phyloP scores from a whole-genome alignment of 768 basidiomycete genomes.

The Cystobasidium tubakii region DNA sequence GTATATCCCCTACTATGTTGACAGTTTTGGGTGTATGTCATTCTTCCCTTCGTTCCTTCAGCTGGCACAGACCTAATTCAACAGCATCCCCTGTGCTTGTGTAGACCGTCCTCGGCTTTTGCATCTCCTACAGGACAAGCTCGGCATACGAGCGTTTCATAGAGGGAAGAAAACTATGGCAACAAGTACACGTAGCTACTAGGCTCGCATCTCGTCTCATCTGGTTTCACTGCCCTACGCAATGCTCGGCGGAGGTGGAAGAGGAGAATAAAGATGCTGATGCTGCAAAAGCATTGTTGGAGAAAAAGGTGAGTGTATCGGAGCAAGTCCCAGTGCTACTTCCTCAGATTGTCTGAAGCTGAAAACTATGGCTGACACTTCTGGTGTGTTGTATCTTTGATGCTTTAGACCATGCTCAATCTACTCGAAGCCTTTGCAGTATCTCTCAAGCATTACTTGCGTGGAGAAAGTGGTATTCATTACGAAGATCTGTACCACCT shows the following conservation, averaged over 20 bases:
- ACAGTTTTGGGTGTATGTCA: slow-evolving; percentile 27
- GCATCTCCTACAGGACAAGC: slow-evolving; percentile 22
- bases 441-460: slow-evolving; percentile 36
- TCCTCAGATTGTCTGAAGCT: not conserved
- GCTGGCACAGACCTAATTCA: not conserved
- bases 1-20: slow-evolving; percentile 29
- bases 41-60: too few relatives aligned
- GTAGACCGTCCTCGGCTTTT: slow-evolving; percentile 17
- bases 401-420: slow-evolving; percentile 27
- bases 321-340: too few relatives aligned
- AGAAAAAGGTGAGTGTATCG: slow-evolving; percentile 23
- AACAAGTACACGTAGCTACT: slow-evolving; percentile 20
- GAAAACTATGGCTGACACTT: not conserved
- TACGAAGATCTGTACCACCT: slow-evolving; percentile 34
- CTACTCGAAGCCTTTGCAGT: slow-evolving; percentile 36
- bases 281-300: slow-evolving; percentile 24
- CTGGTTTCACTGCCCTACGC: slow-evolving; percentile 29
- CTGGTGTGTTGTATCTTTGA: too few relatives aligned
- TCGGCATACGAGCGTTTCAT: slow-evolving; percentile 21
- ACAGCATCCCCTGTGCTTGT: not conserved
- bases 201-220: slow-evolving; percentile 1
- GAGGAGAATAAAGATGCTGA: slow-evolving; percentile 26
- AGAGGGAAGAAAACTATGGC: slow-evolving; percentile 32
- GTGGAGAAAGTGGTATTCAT: slow-evolving; percentile 32
- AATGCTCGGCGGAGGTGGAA: not conserved